Percentiles rank a stretch among this genome's conserved stretches.
These are phyloP conservation scores for Flagelloscypha sp. DNA, from an alignment of 768 basidiomycete species.

Conservation along the genomic window DNA sequence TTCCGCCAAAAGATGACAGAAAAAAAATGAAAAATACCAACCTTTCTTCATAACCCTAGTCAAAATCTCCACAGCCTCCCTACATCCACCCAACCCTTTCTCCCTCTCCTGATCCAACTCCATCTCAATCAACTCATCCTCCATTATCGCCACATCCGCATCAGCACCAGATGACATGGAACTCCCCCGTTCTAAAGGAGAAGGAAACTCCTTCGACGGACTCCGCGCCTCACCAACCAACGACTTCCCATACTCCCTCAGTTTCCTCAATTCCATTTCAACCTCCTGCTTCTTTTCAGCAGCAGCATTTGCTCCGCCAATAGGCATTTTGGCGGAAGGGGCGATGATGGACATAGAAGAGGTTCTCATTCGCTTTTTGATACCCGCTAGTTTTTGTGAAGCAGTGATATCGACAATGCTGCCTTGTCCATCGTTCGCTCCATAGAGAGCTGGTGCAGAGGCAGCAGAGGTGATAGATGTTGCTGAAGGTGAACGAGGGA, in stretches of 20 bases:
- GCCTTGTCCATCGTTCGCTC: neutral
- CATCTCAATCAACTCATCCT: slow-evolving; percentile 19
- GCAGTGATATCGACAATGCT: neutral
- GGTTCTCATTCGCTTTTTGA: slow-evolving; percentile 2
- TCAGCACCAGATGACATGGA: slow-evolving; percentile 20
- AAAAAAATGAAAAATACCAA: slow-evolving; percentile 24
- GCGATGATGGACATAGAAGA: slow-evolving; percentile 8
- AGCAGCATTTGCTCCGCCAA: too few species aligned
- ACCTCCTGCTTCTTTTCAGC: too few species aligned
- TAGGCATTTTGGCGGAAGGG: too few species aligned
- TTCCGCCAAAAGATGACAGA: neutral
- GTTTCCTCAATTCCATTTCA: too few species aligned
- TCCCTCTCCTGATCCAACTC: slow-evolving; percentile 31
- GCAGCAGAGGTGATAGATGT: too few species aligned
- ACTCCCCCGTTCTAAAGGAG: too few species aligned
- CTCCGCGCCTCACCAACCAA: slow-evolving; percentile 3
- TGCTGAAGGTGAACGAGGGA: too few species aligned
- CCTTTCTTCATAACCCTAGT: slow-evolving; percentile 87
- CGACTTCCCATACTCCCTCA: slow-evolving; percentile 6
- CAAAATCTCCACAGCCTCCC: slow-evolving; percentile 86
- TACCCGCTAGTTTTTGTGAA: too few species aligned
- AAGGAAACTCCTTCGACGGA: too few species aligned
- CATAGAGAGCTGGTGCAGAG: slow-evolving; percentile 6
- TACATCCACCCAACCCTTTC: slow-evolving; percentile 46
- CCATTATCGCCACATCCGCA: slow-evolving; percentile 12